phyloP scores from a whole-genome alignment of 139 green algal genomes.

The Nannochloris sp. region DNA sequence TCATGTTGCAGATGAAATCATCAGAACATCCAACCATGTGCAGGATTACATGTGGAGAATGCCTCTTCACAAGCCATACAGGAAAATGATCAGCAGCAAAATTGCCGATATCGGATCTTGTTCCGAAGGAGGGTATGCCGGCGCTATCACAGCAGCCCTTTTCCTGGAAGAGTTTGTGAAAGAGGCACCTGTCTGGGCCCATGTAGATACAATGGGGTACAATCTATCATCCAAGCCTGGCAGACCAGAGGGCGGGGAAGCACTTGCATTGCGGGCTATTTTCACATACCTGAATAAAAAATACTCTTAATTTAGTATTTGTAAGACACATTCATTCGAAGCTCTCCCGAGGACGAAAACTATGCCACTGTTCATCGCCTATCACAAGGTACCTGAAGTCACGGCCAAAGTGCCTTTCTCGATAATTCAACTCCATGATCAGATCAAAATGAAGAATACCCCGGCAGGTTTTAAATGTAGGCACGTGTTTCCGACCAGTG shows the following conservation, averaged over 20 bases:
- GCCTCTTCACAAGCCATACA: constrained; percentile 38
- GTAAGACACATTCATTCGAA: too few relatives aligned
- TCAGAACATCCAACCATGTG: constrained; percentile 21
- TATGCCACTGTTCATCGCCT: constrained; percentile 20
- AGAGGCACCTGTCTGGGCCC: constrained; percentile 37
- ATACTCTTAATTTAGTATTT: constrained; percentile 14
- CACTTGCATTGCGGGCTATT: constrained; percentile 43
- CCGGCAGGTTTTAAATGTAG: constrained; percentile 11
- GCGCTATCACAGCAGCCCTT: constrained; percentile 85
- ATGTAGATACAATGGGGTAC: constrained; percentile 51
- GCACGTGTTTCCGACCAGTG: constrained; percentile 42
- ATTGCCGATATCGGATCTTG: constrained; percentile 74
- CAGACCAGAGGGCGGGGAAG: constrained; percentile 55
- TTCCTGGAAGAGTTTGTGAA: constrained; percentile 79
- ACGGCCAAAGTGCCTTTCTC: constrained; percentile 33
- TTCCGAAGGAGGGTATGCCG: constrained; percentile 36
- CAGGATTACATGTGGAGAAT: constrained; percentile 57
- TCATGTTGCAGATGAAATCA: constrained; percentile 26
- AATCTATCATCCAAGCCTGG: constrained; percentile 25
- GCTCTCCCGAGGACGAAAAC: too few relatives aligned
- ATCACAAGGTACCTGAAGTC: constrained; percentile 22
- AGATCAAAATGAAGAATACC: constrained; percentile 23
- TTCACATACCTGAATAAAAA: constrained; percentile 24
- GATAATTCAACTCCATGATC: constrained; percentile 37
- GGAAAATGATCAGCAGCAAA: constrained; percentile 43